phyloP scores from a whole-genome alignment of 345 rosid genomes.

The Sisymbrium irio region DNA sequence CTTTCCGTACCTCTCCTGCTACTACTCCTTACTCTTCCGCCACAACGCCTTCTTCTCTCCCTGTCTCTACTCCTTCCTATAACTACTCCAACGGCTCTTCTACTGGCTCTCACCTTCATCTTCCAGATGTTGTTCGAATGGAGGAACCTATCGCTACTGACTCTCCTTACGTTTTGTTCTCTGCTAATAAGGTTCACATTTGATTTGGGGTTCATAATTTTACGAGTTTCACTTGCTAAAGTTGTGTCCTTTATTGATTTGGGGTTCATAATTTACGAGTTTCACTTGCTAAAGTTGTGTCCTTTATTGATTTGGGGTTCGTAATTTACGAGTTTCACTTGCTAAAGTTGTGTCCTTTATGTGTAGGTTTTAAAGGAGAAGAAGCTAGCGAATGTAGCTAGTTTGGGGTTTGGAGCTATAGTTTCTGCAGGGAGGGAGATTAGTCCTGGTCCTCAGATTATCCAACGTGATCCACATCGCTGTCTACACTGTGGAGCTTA shows the following conservation, averaged over 20 bases:
- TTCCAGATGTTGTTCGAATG: slow-evolving; percentile 43
- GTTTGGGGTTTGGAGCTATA: slow-evolving; percentile 93
- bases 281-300: too few species aligned
- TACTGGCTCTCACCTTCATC: slow-evolving; percentile 48
- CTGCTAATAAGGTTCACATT: slow-evolving; percentile 69
- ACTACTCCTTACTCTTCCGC: slow-evolving; percentile 81
- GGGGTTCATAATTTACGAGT: not conserved
- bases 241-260: not conserved
- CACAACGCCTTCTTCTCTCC: slow-evolving; percentile 54
- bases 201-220: not conserved
- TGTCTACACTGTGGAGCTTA: slow-evolving; percentile 92
- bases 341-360: too few species aligned
- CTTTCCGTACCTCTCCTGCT: slow-evolving; percentile 85
- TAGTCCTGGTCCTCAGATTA: slow-evolving; percentile 69
- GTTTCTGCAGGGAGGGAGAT: slow-evolving; percentile 88
- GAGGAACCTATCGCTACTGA: slow-evolving; percentile 53
- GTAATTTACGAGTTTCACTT: too few species aligned
- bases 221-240: too few species aligned
- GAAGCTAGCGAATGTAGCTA: slow-evolving; percentile 80
- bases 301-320: not conserved
- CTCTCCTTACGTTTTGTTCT: slow-evolving; percentile 65
- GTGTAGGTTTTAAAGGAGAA: slow-evolving; percentile 85
- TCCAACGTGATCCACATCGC: slow-evolving; percentile 86
- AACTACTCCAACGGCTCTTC: slow-evolving; percentile 77
- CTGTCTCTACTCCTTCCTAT: slow-evolving; percentile 74